Base-by-base conservation (phyloP, 108 stramenopile genomes). In the Conticribra guillardii region DNA sequence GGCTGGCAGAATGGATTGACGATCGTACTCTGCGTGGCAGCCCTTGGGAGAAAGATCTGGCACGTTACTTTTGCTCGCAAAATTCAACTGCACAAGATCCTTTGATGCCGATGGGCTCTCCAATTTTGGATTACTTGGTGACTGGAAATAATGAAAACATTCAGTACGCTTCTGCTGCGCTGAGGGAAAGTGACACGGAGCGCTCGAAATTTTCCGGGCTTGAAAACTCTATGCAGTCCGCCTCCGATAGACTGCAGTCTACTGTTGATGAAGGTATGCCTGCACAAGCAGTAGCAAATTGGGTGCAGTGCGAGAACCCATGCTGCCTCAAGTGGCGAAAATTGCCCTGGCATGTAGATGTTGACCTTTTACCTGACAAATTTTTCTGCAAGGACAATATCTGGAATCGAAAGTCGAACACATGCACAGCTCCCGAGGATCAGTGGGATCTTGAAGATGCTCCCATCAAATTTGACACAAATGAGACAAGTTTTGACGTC, bases 231-330 rank as follows among this genome's bases (percentile, higher is more conserved):
- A 79, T 63, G 63, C 31, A 48, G 26, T 72, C 71, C 3, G 76
- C 82, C 15, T 83, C 73, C 1, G 79, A 80, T 51, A 74, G 85
- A 24, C 64, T 94, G 18, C 74, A 91, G 47, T 85, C 86, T 17
- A 87, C 83, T 28, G 82, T 94, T 24, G 93, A 94, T 57, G 82
- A 89, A 58, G 93, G 90, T 18, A 84, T 91, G 72, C 93, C 93
- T 11, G 90, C 93, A 2, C 89, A 91, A 71, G 93, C 90, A 44
- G 84, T 94, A 57, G 89, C 86, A 9, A 93, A 90, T 76, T 96
- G 95, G 95, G 92, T 96, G 1, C 95, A 96, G 79, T 96, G 95
- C 72, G 95, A 96, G 66, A 89, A 92, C 57, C 87, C 89, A 44
- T 64, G 72, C 8, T 96, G 95, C 69, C 79, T 89, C 47, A 96